Base-by-base conservation (phyloP, 352 stramenopile species). In the Phytophthora gonapodyides region DNA sequence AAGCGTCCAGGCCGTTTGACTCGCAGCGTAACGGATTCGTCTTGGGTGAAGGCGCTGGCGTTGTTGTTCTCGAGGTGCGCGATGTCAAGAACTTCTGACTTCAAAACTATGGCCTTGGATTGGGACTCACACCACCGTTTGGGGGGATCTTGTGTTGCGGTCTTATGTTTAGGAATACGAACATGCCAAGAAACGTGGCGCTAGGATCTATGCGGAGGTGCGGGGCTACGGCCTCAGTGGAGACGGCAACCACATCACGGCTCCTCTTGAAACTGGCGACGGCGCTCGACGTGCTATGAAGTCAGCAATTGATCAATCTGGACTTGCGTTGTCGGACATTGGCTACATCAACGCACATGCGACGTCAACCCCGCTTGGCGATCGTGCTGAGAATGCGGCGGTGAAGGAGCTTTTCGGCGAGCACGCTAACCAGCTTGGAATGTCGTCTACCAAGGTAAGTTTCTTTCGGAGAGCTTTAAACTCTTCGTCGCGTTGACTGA, bases 341-440 rank as follows among this genome's bases (percentile, higher is more conserved):
- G 95, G 97, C 27, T 99, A 99, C 69, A 93, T 99, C 35, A 99
- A 99, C 62, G 95, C 97, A 4, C 98, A 99, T 67, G 97, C 97
- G 5, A 99, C 98, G 7, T 98, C 92, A n/a, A 99, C 98, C 1
- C 97, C 96, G 0, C 84, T 98, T 13, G 97, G 97, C 1, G 98
- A 99, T 72, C 87, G 90, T 5, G 96, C 97, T 10, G 98, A 99
- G 67, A 93, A 94, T 43, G 62, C 76, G 2, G 96, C 94, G 2
- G 96, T 99, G 41, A 86, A 96, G 61, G 75, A 80, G 16, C 63
- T 98, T 19, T 94, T 97, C 42, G 75, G 78, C 6, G 63, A 78
- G 2, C 61, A 88, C 41, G 78, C 78, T 1, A 69, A 71, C 15
- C 54, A 76, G 2, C 70, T 94, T 6, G 78, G 73, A 31, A 76